Base-by-base conservation (phyloP, 352 stramenopile species). In the Phytophthora pistaciae region DNA sequence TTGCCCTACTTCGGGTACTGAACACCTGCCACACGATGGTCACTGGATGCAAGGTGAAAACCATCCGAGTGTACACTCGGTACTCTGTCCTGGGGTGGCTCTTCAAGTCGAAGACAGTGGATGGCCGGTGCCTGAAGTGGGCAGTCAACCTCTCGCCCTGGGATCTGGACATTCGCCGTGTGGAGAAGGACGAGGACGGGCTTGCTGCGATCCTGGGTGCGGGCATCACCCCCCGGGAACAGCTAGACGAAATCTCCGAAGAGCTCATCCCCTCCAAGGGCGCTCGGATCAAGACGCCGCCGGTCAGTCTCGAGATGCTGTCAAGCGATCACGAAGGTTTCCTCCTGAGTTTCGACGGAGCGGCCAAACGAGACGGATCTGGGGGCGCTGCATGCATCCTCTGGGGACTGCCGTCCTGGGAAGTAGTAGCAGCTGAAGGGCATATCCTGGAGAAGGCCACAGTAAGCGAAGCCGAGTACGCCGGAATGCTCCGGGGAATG, bases 21-120 rank as follows among this genome's bases (percentile, higher is more conserved):
- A 66, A 66, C 7, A 59, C 48, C 1, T 66, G 48, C 14, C 60
- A 66, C 20, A 66, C 60, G 5, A 57, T 65, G 46, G 55, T 65
- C 9, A 65, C 44, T 0, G 20, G 8, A 1, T 49, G 29, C 44
- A 23, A 40, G 3, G 20, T 36, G 21, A 52, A 61, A 23, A 38
- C n/a, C 31, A 38, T 52, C 16, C n/a, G 21, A 4, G 59, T 58
- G 18, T 65, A 65, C 14, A 65, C 46, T n/a, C 5, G 59, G 21
- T 57, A 49, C 31, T 65, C 59, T 4, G 59, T 65, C 11, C 20
- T 57, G 46, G n/a, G 5, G 0, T 65, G 59, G 59, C 13, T 65
- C 18, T 65, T 57, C 20, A 62, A 42, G 23, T 62, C 56, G 3
- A 62, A 62, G 38, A 57, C 25, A 3, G 23, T 57, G 4, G 52